phyloP scores from a whole-genome alignment of 305 asterid genomes.

The Fraxinus nigra region DNA sequence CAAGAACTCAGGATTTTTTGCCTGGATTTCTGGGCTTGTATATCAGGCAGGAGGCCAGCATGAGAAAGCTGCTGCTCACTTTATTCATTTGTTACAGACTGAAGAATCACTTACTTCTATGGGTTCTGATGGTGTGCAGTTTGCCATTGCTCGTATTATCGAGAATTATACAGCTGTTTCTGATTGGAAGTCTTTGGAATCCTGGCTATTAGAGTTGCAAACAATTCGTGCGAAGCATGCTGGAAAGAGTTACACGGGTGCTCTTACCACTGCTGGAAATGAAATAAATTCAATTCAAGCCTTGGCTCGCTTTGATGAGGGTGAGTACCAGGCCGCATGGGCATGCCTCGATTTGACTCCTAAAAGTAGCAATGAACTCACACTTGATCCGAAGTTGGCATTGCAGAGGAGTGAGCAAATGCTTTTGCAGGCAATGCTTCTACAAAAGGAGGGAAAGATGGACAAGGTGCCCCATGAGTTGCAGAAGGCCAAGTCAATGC shows the following conservation, averaged over 20 bases:
- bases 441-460: conserved; percentile 65
- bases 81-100: conserved; percentile 72
- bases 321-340: conserved; percentile 89
- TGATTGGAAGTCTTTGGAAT: conserved; percentile 96
- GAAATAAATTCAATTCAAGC: conserved; percentile 91
- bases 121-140: conserved; percentile 93
- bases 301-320: conserved; percentile 90
- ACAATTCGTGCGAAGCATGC: conserved; percentile 80
- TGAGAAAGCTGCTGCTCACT: conserved; percentile 97
- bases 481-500: conserved; percentile 80
- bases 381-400: conserved; percentile 93
- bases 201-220: conserved; percentile 95
- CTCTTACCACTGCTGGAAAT: conserved; percentile 95
- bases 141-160: conserved; percentile 75
- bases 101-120: conserved; percentile 83
- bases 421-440: conserved; percentile 99
- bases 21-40: conserved; percentile 94
- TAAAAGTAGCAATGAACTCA: conserved; percentile 85
- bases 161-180: conserved; percentile 84
- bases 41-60: conserved; percentile 88
- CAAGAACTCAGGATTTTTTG: conserved; percentile 53
- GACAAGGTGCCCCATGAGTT: conserved; percentile 76
- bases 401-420: conserved; percentile 98
- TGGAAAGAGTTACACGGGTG: conserved; percentile 88
- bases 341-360: conserved; percentile 96